phyloP scores from a whole-genome alignment of 306 rosid genomes.

The Prosopis cineraria region DNA sequence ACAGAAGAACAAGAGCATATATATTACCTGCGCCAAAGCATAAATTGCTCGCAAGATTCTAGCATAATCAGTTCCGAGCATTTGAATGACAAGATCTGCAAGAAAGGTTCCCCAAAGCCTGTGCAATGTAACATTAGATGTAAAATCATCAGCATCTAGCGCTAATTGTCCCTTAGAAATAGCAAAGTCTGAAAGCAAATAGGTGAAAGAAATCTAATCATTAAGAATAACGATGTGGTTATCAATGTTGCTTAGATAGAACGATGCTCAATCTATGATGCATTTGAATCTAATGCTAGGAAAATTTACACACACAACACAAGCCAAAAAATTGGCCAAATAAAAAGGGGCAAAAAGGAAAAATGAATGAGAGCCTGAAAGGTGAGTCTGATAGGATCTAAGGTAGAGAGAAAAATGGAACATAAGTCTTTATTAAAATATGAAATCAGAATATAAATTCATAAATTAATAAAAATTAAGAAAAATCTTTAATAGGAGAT shows the following conservation, averaged over 20 bases:
- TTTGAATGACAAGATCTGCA: conserved; percentile 93
- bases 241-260: neutral
- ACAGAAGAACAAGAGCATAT: conserved; percentile 27
- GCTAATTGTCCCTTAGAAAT: conserved; percentile 9
- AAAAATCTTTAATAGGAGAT: too few relatives aligned
- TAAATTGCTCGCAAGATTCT: conserved; percentile 89
- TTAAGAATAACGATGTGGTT: neutral
- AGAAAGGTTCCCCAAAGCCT: conserved; percentile 96
- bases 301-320: neutral
- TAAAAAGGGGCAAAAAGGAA: neutral
- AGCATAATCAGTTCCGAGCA: conserved; percentile 96
- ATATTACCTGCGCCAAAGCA: conserved; percentile 87
- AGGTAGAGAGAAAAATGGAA: too few relatives aligned
- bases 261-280: neutral
- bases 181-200: conserved; percentile 2
- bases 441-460: too few relatives aligned
- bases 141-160: conserved; percentile 26
- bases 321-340: neutral
- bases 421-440: too few relatives aligned
- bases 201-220: neutral
- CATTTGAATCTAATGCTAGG: neutral
- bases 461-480: too few relatives aligned
- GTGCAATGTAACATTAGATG: conserved; percentile 36
- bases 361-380: neutral
- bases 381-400: too few relatives aligned